Conservation (phyloP, 2,329 filamentous ascomycete genomes). For the Trichophyton mentagrophytes region DNA sequence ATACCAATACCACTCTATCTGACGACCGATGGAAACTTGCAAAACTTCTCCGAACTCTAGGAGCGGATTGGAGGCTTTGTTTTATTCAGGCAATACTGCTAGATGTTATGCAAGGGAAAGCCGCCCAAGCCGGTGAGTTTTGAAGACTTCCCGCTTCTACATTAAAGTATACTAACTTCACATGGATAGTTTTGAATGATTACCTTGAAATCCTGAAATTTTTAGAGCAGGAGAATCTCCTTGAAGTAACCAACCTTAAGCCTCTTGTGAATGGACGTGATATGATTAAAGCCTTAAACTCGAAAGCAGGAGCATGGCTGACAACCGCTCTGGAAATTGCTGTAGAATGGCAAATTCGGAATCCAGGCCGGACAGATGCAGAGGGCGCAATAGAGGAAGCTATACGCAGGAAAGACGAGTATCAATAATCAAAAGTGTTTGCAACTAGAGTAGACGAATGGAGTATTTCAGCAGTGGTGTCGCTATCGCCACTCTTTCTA, state of each 20-base stretch:
- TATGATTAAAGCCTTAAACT: constrained; percentile 53
- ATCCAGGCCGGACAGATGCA: constrained; percentile 54
- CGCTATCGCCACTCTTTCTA: no score
- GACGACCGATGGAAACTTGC: constrained; percentile 29
- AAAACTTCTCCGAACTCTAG: constrained; percentile 24
- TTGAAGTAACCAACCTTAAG: constrained; percentile 43
- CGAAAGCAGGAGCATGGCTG: constrained; percentile 69
- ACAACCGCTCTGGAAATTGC: constrained; percentile 63
- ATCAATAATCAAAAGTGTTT: not conserved
- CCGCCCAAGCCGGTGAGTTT: constrained; percentile 24
- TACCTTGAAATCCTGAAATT: constrained; percentile 44
- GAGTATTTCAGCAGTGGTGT: no score
- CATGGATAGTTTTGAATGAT: constrained; percentile 30
- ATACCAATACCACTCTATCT: constrained; percentile 21
- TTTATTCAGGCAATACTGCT: constrained; percentile 29
- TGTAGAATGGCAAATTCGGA: constrained; percentile 76
- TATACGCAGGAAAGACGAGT: not conserved
- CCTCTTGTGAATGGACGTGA: constrained; percentile 62
- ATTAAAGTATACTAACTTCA: not conserved
- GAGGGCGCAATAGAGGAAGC: constrained; percentile 38
- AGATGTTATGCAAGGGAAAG: constrained; percentile 25
- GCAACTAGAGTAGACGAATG: not conserved
- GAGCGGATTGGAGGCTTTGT: constrained; percentile 30
- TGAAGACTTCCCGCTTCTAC: not conserved
- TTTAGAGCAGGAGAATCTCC: constrained; percentile 38